Percentiles rank a stretch among this genome's conserved stretches.
These are phyloP conservation scores for Oldenlandia corymbosa DNA, from an alignment of 257 asterid genomes.

Conservation along the genomic window DNA sequence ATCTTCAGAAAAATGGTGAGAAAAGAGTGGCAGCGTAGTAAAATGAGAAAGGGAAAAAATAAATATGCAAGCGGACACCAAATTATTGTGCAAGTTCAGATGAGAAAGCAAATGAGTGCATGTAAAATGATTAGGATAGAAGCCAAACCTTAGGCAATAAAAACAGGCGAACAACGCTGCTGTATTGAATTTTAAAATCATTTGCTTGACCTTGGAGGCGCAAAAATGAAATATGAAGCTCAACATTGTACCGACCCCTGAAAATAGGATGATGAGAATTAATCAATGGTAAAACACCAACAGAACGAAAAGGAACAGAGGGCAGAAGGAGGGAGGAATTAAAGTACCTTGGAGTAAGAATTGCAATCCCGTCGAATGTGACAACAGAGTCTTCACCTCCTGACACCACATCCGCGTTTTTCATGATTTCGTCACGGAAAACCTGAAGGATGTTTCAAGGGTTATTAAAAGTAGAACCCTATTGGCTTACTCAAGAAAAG, in stretches of 20 bases:
- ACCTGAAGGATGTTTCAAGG: conserved; percentile 39
- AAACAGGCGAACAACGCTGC: conserved; percentile 91
- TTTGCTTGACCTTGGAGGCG: conserved; percentile 99
- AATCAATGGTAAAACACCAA: conserved; percentile 7
- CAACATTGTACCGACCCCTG: conserved; percentile 92
- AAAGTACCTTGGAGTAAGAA: conserved; percentile 87
- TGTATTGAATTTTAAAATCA: conserved; percentile 94
- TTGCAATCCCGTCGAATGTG: conserved; percentile 82
- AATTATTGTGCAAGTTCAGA: neutral
- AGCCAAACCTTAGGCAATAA: conserved; percentile 86
- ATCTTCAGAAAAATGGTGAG: neutral
- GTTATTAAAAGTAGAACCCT: neutral
- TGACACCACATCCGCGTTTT: conserved; percentile 91
- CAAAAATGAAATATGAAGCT: conserved; percentile 90
- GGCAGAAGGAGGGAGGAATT: neutral
- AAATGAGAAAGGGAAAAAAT: neutral
- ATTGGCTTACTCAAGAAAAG: neutral
- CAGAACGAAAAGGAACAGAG: conserved; percentile 1
- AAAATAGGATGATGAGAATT: conserved; percentile 22
- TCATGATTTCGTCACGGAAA: conserved; percentile 74
- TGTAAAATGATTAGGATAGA: neutral
- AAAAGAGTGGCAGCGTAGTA: neutral
- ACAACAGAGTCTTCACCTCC: conserved; percentile 98
- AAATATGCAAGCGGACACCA: neutral
- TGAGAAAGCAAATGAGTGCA: neutral